Evolutionary conservation across 148 eudicot species (phyloP).

Genomic region (Fagopyrum tataricum): DNA sequence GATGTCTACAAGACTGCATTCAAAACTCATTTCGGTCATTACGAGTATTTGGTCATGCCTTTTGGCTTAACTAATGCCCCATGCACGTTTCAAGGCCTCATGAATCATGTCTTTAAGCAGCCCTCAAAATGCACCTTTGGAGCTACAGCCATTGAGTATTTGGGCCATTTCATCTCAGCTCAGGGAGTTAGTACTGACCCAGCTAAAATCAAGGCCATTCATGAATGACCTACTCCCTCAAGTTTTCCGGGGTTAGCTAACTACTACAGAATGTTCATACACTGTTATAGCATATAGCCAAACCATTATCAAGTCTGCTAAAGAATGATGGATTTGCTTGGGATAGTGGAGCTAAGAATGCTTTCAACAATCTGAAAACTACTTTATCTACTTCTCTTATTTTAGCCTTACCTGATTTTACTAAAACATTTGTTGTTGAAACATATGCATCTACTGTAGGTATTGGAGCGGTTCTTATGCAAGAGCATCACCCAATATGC

Average conservation of each 20-base stretch:
- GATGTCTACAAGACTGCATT: constrained; percentile 10
- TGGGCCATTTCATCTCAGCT: constrained; percentile 4
- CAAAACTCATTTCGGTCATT: neutral
- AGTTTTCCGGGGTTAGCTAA: neutral
- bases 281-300: neutral
- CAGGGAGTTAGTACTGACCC: neutral
- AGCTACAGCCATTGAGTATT: neutral
- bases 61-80: constrained; percentile 22
- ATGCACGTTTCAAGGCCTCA: constrained; percentile 12
- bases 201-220: neutral
- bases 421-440: neutral
- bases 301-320: neutral
- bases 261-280: neutral
- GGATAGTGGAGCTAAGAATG: neutral
- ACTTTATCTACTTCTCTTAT: neutral
- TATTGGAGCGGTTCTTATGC: constrained; percentile 5
- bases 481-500: neutral
- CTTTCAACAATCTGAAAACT: neutral
- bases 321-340: neutral
- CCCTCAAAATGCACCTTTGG: neutral
- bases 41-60: constrained; percentile 19
- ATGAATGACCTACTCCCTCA: neutral
- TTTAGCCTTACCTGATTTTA: neutral
- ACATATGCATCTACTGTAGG: neutral
- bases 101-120: constrained; percentile 10